Evolutionary conservation across 352 stramenopile genomes (phyloP).

Genomic region (Aphanomyces stellatus): DNA sequence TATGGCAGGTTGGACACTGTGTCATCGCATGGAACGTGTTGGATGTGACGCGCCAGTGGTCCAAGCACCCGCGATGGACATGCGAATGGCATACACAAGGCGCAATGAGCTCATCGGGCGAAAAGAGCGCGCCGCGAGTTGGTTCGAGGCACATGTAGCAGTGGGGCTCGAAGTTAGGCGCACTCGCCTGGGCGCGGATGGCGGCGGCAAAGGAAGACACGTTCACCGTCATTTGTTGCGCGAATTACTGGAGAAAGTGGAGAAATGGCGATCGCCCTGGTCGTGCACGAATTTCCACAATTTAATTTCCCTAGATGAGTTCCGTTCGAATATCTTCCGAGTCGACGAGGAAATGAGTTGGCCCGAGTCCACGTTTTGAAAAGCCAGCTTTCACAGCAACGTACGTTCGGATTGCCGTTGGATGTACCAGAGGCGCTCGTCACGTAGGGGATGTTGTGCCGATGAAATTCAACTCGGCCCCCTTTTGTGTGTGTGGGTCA

Average conservation of each 20-base stretch:
- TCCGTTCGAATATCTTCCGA: neutral
- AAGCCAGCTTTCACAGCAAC: neutral
- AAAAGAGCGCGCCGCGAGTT: neutral
- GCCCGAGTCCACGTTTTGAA: neutral
- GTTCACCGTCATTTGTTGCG: neutral
- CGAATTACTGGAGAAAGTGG: neutral
- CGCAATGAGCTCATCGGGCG: constrained; percentile 12
- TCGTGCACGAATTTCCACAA: neutral
- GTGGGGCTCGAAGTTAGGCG: neutral
- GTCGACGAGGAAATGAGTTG: neutral
- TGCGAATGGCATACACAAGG: constrained; percentile 4
- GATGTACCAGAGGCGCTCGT: too few species aligned
- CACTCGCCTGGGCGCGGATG: neutral
- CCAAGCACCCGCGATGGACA: constrained; percentile 11
- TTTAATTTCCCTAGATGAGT: neutral
- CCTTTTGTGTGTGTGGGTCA: too few species aligned
- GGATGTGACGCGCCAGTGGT: neutral
- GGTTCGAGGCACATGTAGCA: constrained; percentile 15
- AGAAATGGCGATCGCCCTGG: neutral
- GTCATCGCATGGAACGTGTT: constrained; percentile 4
- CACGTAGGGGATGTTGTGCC: too few species aligned
- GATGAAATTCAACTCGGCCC: too few species aligned
- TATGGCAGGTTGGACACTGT: neutral
- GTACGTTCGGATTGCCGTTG: too few species aligned
- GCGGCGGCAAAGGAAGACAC: neutral